Evolutionary conservation across 225 moss, liverwort and hornwort species (phyloP), one percentile per base, ranked within the genome.

Genomic region (Physcomitrium patens): DNA sequence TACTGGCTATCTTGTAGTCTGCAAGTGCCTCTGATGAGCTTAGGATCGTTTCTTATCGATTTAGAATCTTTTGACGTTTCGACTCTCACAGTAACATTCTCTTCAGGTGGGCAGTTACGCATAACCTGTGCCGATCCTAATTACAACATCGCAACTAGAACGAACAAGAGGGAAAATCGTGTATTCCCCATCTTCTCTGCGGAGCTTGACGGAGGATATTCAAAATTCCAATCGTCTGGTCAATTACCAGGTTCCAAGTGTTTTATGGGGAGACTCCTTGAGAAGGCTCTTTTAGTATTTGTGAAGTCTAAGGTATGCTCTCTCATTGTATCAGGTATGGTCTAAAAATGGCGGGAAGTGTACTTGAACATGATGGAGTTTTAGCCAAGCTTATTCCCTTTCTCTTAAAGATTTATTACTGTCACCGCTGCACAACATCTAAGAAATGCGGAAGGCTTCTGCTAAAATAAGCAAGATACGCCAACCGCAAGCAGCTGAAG

Each of bases 201-300:
- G 73, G 85, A 85, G 66, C 80, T 74, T 70, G 79, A 81, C 43
- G 71, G 68, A 23, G 82, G 78, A 7, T 75, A 50, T 65, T 76
- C 81, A 53, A 44, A 48, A 69, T 50, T 46, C 28, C 58, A 55
- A n/a, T 31, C 72, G 70, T 41, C 76, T 53, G 31, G 52, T 24
- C 77, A 68, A 15, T 52, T 67, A 8, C 72, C 88, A 19, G 78
- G 74, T 43, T 50, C 85, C 60, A 73, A 70, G 54, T 85, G 85
- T 60, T 71, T 88, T 67, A 76, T 88, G 1, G 88, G 88, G 13
- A 18, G 63, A 4, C 31, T 88, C 7, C 73, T 88, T 20, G 88
- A 85, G 81, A 86, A 81, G 76, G 74, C 85, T 24, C 83, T 88
- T 76, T 15, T 78, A 43, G 64, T 78, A 23, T 88, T 83, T 71